A percentile compares a stretch with the other conserved stretches of the same genome.
These are phyloP conservation scores for Xylariaceae sp. DNA, from an alignment of 2,329 filamentous ascomycete species.

Conservation along the genomic window DNA sequence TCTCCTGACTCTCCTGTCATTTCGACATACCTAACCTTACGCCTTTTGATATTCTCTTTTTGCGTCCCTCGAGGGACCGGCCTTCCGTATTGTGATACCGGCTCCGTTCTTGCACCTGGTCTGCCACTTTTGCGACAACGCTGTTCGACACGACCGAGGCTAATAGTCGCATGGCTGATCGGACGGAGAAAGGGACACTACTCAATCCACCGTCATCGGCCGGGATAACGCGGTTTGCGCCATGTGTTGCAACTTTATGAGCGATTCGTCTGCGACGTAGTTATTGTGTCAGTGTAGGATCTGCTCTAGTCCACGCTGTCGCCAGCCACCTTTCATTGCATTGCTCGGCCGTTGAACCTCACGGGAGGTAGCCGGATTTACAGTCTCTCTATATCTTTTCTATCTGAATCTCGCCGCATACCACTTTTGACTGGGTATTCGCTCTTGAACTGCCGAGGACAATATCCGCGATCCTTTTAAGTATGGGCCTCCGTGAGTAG, in stretches of 20 bases:
- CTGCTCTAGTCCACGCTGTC: slow-evolving; percentile 12
- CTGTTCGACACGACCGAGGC: not conserved
- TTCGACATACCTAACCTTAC: slow-evolving; percentile 12
- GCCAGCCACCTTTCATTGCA: slow-evolving; percentile 9
- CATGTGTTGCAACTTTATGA: slow-evolving; percentile 18
- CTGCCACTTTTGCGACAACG: slow-evolving; percentile 12
- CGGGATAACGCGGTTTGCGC: slow-evolving; percentile 18
- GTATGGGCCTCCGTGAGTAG: slow-evolving; percentile 20
- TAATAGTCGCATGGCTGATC: slow-evolving; percentile 9
- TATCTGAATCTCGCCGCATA: not conserved
- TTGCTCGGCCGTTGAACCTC: not conserved
- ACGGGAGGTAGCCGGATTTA: not conserved
- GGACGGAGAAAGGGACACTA: not conserved
- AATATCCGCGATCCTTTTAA: slow-evolving; percentile 21
- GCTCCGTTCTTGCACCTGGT: slow-evolving; percentile 3
- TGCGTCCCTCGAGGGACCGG: not conserved
- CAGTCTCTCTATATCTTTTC: not conserved
- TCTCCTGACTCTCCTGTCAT: slow-evolving; percentile 6
- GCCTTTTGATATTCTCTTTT: not conserved
- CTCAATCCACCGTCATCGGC: slow-evolving; percentile 4
- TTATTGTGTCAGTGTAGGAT: slow-evolving; percentile 12
- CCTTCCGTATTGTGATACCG: not conserved
- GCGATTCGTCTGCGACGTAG: slow-evolving; percentile 18
- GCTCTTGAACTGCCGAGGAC: not conserved
- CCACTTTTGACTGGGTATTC: not conserved